A percentile compares a stretch with the other conserved stretches of the same genome.
phyloP scores from a whole-genome alignment of 2,329 filamentous ascomycete genomes.

The Dactylellina cionopaga region DNA sequence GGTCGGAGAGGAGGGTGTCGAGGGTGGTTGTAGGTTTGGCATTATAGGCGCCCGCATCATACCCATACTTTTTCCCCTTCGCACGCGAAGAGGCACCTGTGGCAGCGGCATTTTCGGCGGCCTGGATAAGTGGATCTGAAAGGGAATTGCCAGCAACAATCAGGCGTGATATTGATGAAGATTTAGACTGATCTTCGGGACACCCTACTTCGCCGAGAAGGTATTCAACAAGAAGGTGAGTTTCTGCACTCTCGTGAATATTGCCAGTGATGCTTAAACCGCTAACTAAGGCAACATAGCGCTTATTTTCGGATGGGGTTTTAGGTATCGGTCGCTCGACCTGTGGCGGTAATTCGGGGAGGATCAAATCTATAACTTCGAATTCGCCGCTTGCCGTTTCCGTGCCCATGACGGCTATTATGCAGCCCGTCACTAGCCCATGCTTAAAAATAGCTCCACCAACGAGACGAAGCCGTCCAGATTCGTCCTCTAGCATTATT shows the following conservation, averaged over 20 bases:
- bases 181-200: constrained; percentile 65
- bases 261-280: constrained; percentile 84
- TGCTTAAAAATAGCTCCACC: constrained; percentile 75
- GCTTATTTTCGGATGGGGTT: constrained; percentile 59
- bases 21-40: constrained; percentile 82
- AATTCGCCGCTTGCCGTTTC: constrained; percentile 93
- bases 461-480: constrained; percentile 81
- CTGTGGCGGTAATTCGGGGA: constrained; percentile 86
- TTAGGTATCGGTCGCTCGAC: constrained; percentile 77
- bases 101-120: constrained; percentile 26
- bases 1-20: constrained; percentile 80
- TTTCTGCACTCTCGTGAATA: constrained; percentile 76
- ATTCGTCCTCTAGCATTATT: constrained; percentile 94
- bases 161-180: constrained; percentile 79
- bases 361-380: constrained; percentile 87
- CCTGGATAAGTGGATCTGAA: constrained; percentile 24
- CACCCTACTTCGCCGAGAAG: constrained; percentile 62
- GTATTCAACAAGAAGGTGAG: constrained; percentile 84
- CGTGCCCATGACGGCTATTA: constrained; percentile 92
- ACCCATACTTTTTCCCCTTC: constrained; percentile 82
- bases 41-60: constrained; percentile 90
- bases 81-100: constrained; percentile 60
- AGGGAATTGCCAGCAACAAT: constrained; percentile 94
- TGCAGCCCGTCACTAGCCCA: constrained; percentile 87
- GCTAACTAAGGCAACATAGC: constrained; percentile 79